Percentiles rank a stretch among this genome's conserved stretches.
Conservation (phyloP, 352 stramenopile species). For the Phytophthora crassamura region DNA sequence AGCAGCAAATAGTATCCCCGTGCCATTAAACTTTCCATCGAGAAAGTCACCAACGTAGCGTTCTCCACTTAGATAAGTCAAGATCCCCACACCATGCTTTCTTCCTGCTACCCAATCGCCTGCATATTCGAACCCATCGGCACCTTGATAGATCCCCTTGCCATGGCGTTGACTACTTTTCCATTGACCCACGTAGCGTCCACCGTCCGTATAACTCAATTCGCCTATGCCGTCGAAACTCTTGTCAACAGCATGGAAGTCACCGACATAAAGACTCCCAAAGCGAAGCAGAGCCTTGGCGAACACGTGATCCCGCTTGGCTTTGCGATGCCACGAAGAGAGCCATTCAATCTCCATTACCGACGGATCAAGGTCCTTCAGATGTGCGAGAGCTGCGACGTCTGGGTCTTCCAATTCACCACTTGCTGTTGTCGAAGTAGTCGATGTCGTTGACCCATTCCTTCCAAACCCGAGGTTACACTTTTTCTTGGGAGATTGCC, state of each 20-base stretch:
- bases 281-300: constrained; percentile 71
- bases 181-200: constrained; percentile 89
- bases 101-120: constrained; percentile 78
- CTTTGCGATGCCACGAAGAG: constrained; percentile 48
- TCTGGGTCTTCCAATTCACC: constrained; percentile 8
- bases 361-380: constrained; percentile 39
- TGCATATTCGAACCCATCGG: constrained; percentile 63
- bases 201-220: constrained; percentile 84
- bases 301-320: constrained; percentile 46
- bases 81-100: constrained; percentile 85
- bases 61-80: constrained; percentile 82
- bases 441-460: constrained; percentile 3
- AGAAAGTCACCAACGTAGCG: constrained; percentile 87
- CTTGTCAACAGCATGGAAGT: constrained; percentile 55
- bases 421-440: neutral
- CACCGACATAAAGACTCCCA: constrained; percentile 79
- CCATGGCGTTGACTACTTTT: constrained; percentile 68
- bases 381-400: constrained; percentile 15
- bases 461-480: constrained; percentile 47
- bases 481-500: constrained; percentile 37
- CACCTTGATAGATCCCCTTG: constrained; percentile 70
- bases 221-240: constrained; percentile 85
- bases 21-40: constrained; percentile 78
- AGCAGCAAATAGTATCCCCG: constrained; percentile 56
- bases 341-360: constrained; percentile 62